Evolutionary conservation across 306 rosid genomes (phyloP), one percentile per base, ranked within the genome.

Genomic region (Abrus pulchellus): DNA sequence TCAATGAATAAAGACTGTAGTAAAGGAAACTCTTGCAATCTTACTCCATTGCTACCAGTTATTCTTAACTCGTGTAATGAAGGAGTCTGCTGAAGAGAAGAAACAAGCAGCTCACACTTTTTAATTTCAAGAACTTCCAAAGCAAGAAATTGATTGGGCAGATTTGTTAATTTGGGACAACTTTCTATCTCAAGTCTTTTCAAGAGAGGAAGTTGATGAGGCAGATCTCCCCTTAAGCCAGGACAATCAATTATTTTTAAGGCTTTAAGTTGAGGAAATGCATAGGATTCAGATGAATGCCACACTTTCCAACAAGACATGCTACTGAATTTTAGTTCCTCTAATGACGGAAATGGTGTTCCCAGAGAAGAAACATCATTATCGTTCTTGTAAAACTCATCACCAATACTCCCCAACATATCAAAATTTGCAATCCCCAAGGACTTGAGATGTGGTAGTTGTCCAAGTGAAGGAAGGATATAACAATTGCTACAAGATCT

Each of bases 271-370:
- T 45, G 13, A 44, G 70, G 74, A 28, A 82, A 75, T 5, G 81
- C 62, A 43, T 56, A 3, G n/a, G 38, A 29, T 1, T 65, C 76
- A 45, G 27, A 3, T n/a, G 70, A 14, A 36, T 1, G 3, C 85
- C 85, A 81, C 36, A n/a, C 20, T 49, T 57, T 14, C 81, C 63
- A 57, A 3, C 43, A 7, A 0, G 32, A 1, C 71, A 81, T 44
- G 1, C 1, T 0, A 0, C 0, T 0, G 13, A 81, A 50, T 1
- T 0, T 0, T 11, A 80, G 50, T 8, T 1, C 0, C 27, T 8
- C 28, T 2, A 81, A 33, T 14, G 75, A 74, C 11, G 61, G 50
- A 74, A 82, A 82, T 0, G 84, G 75, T 43, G 33, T 32, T 1
- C 1, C 27, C 2, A 11, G 33, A 10, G 1, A 74, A 29, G 41